phyloP scores from a whole-genome alignment of 208 protist genomes.

The Trypanosoma cruzi region DNA sequence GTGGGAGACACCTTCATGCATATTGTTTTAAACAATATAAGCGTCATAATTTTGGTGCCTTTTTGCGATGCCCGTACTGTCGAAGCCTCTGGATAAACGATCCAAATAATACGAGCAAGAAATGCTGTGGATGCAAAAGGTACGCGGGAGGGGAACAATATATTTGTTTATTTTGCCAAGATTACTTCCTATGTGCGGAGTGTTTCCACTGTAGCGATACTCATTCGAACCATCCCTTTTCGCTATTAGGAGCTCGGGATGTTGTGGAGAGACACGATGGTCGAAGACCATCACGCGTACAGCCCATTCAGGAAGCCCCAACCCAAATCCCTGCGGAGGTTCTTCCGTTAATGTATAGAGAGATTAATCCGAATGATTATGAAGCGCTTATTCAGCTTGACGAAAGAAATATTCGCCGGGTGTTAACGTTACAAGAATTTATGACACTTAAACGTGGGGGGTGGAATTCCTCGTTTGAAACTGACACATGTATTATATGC shows the following conservation, averaged over 20 bases:
- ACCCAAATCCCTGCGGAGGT: slow-evolving; percentile 20
- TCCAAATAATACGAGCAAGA: slow-evolving; percentile 18
- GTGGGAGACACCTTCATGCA: slow-evolving; percentile 32
- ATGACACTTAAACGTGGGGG: slow-evolving; percentile 22
- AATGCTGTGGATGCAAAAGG: slow-evolving; percentile 25
- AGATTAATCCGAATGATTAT: slow-evolving; percentile 86
- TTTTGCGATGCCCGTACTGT: slow-evolving; percentile 36
- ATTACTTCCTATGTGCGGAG: slow-evolving; percentile 39
- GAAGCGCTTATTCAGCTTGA: slow-evolving; percentile 63
- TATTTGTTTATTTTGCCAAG: slow-evolving; percentile 52
- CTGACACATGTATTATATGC: slow-evolving; percentile 62
- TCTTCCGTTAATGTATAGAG: slow-evolving; percentile 54
- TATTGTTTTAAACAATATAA: slow-evolving; percentile 34
- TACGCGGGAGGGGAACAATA: slow-evolving; percentile 37
- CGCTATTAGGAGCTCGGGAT: slow-evolving; percentile 22
- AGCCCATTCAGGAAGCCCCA: background rate
- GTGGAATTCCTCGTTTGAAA: slow-evolving; percentile 30
- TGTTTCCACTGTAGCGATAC: slow-evolving; percentile 39
- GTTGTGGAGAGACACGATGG: slow-evolving; percentile 13
- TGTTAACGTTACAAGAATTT: slow-evolving; percentile 35
- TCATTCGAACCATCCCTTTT: slow-evolving; percentile 59
- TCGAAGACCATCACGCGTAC: background rate
- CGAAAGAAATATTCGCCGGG: slow-evolving; percentile 26
- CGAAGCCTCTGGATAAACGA: slow-evolving; percentile 25
- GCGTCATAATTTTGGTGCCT: slow-evolving; percentile 19